Conservation (phyloP, 306 rosid species). For the Sindora glabra region DNA sequence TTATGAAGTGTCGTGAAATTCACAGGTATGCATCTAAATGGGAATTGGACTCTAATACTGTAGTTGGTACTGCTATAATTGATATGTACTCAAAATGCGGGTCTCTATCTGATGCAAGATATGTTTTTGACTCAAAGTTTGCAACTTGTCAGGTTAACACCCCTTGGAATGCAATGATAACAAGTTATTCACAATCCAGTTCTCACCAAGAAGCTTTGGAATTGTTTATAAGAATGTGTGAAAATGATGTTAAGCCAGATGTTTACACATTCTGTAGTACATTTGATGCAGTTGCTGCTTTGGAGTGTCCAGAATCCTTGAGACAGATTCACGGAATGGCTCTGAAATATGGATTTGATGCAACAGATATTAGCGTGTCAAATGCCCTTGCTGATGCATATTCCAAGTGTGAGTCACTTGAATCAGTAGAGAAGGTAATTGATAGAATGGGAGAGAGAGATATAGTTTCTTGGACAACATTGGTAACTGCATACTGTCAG, state of each 20-base stretch:
- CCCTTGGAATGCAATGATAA: conserved; percentile 80
- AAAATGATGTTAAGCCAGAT: conserved; percentile 35
- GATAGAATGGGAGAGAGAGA: conserved; percentile 58
- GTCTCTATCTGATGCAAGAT: conserved; percentile 39
- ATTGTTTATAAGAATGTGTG: conserved; percentile 44
- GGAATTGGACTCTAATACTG: conserved; percentile 41
- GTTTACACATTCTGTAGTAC: conserved; percentile 59
- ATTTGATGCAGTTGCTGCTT: conserved; percentile 50
- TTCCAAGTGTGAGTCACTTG: conserved; percentile 46
- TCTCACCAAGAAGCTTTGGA: conserved; percentile 48
- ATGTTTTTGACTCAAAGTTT: conserved; percentile 37
- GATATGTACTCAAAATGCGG: conserved; percentile 68
- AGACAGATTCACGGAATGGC: conserved; percentile 43
- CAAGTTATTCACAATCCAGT: conserved; percentile 55
- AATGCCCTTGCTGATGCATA: conserved; percentile 68
- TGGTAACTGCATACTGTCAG: conserved; percentile 57
- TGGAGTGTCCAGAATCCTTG: conserved; percentile 25
- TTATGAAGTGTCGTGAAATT: conserved; percentile 41
- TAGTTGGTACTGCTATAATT: conserved; percentile 62
- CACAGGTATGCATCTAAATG: conserved; percentile 37
- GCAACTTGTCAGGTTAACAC: conserved; percentile 27
- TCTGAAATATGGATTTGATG: conserved; percentile 42
- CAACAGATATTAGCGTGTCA: conserved; percentile 23
- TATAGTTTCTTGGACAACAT: conserved; percentile 70
- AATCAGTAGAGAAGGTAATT: conserved; percentile 49